These are phyloP conservation scores for Syncephalastrum racemosum DNA, from an alignment of 371 early-diverging fungal species.

Conservation along the genomic window DNA sequence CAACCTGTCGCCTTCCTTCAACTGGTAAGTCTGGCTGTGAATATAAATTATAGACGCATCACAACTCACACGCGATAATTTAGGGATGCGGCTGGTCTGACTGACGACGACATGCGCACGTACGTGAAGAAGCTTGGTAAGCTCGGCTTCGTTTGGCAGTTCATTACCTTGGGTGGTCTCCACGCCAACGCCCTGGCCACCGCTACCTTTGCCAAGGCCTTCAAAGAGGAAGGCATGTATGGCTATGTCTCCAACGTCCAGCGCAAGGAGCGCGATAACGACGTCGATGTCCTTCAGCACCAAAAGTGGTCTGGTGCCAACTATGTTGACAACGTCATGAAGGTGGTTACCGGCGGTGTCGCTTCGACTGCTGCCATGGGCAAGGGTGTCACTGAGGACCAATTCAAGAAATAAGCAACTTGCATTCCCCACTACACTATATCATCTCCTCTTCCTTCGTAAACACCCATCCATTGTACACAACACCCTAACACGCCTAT, in stretches of 20 bases:
- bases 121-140: slow-evolving; percentile 83
- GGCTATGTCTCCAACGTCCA: slow-evolving; percentile 95
- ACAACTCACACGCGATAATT: not conserved
- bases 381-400: slow-evolving; percentile 84
- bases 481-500: too few species aligned
- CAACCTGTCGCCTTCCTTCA: slow-evolving; percentile 98
- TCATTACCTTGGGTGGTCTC: slow-evolving; percentile 97
- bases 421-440: too few species aligned
- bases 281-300: slow-evolving; percentile 94
- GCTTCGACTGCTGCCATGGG: slow-evolving; percentile 98
- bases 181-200: slow-evolving; percentile 86
- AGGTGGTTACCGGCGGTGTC: slow-evolving; percentile 92
- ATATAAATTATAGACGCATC: not conserved
- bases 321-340: slow-evolving; percentile 92
- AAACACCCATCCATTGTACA: too few species aligned
- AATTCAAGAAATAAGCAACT: slow-evolving; percentile 51
- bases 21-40: slow-evolving; percentile 75
- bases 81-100: slow-evolving; percentile 88
- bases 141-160: slow-evolving; percentile 98
- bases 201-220: slow-evolving; percentile 88
- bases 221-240: slow-evolving; percentile 88
- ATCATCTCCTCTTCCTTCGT: too few species aligned
- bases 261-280: slow-evolving; percentile 87
- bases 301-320: slow-evolving; percentile 99
- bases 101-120: slow-evolving; percentile 82